Evolutionary conservation across 306 rosid genomes (phyloP), one percentile per base, ranked within the genome.

Genomic region (Bauhinia variegata): DNA sequence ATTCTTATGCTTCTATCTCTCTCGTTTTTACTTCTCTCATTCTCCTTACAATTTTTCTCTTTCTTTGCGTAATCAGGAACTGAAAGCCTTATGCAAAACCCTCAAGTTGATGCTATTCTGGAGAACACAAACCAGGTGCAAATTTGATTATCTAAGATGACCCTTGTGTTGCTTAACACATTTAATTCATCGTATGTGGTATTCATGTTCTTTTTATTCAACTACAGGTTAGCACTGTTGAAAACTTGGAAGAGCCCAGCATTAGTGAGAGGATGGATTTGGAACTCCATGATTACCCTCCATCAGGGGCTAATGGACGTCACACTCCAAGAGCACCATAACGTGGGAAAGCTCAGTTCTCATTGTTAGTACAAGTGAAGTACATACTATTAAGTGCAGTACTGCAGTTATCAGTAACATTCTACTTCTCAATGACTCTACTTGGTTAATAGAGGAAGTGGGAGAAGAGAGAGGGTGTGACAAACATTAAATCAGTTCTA

Each of bases 251-350:
- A 0, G 81, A 70, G 43, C 17, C 76, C 78, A 49, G 6, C 34
- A 50, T 60, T 6, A 39, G 14, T 10, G 83, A 75, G 71, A 89
- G 91, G 65, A 83, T 88, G 96, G 88, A 41, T 60, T 59, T 86
- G 69, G 96, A 82, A 71, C 87, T 93, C 6, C 78, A 83, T 64
- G 98, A 93, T 68, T 93, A 89, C 71, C 67, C 89, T 12, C 89
- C 97, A 65, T 76, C 88, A 2, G 96, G 89, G 12, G 83, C 98
- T 48, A 93, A 89, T 68, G 78, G 83, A 71, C 97, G 91, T 69
- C 98, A 93, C 84, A 93, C 93, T 71, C 98, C 98, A 61, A 83
- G 44, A 76, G 84, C 85, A 54, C 76, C 91, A 34, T 80, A 81
- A 70, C 53, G 54, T 38, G 79, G 19, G 43, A 68, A 69, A 75